phyloP scores from a whole-genome alignment of 1,284 basidiomycete species.

The Ustilago lituana region DNA sequence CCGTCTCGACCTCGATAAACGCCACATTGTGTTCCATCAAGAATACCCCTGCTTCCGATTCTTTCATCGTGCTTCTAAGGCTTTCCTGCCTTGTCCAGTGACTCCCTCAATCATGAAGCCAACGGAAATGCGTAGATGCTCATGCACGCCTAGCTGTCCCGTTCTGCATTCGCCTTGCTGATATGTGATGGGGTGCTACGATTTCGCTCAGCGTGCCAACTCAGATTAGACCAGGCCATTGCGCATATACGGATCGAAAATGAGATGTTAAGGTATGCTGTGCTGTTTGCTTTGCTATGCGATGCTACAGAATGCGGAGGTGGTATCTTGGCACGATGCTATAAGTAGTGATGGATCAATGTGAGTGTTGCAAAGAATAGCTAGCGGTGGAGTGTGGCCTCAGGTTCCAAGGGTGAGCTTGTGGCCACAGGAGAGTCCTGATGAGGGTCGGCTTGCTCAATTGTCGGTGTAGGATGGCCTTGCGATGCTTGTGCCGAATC shows the following conservation, averaged over 20 bases:
- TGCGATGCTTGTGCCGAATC: conserved; percentile 44
- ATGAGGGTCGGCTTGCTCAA: conserved; percentile 13
- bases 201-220: too few species aligned
- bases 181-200: too few species aligned
- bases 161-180: not conserved
- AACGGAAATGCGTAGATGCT: too few species aligned
- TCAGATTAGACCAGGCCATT: too few species aligned
- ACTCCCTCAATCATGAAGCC: not conserved
- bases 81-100: not conserved
- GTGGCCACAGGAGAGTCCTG: not conserved
- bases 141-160: too few species aligned
- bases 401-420: conserved; percentile 3
- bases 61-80: not conserved
- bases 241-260: too few species aligned
- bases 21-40: too few species aligned
- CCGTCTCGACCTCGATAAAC: too few species aligned
- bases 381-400: not conserved
- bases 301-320: not conserved
- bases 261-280: not conserved
- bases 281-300: not conserved
- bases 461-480: conserved; percentile 30
- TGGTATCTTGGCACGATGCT: conserved; percentile 1
- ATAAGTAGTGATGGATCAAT: not conserved
- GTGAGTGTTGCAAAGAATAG: not conserved
- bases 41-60: too few species aligned